These are phyloP conservation scores for Eragrostis tef DNA, from an alignment of 202 grass and related monocot species.

Conservation along the genomic window DNA sequence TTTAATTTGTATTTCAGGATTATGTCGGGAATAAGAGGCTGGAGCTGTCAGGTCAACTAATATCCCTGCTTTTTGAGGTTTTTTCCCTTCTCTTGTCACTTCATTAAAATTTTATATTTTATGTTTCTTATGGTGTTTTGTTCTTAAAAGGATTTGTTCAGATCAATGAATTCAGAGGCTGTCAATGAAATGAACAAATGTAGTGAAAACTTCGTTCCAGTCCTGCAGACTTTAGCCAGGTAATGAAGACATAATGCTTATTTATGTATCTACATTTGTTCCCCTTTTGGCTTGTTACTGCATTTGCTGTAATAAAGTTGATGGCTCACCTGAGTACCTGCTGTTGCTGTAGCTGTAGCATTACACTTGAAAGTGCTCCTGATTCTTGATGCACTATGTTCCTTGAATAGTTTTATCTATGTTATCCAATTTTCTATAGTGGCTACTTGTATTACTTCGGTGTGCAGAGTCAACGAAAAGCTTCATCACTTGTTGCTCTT, in stretches of 20 bases:
- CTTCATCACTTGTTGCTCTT: too few species aligned
- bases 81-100: conserved; percentile 16
- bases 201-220: conserved; percentile 65
- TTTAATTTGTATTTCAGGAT: conserved; percentile 68
- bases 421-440: too few species aligned
- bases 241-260: conserved; percentile 44
- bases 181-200: conserved; percentile 53
- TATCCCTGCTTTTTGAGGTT: conserved; percentile 97
- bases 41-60: conserved; percentile 89
- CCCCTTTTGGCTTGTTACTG: conserved; percentile 11
- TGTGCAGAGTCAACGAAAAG: too few species aligned
- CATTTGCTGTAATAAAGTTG: background rate
- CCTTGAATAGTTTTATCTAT: too few species aligned
- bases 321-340: background rate
- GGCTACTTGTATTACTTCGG: too few species aligned
- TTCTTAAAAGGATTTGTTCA: conserved; percentile 89
- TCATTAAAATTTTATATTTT: conserved; percentile 7
- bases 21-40: conserved; percentile 98
- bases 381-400: too few species aligned
- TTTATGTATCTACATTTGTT: conserved; percentile 13
- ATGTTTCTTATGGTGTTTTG: conserved; percentile 29
- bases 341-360: too few species aligned
- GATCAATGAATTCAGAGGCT: conserved; percentile 74
- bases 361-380: too few species aligned
- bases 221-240: conserved; percentile 74